phyloP scores from a whole-genome alignment of 2,329 filamentous ascomycete species.

The Epichloe baconii region DNA sequence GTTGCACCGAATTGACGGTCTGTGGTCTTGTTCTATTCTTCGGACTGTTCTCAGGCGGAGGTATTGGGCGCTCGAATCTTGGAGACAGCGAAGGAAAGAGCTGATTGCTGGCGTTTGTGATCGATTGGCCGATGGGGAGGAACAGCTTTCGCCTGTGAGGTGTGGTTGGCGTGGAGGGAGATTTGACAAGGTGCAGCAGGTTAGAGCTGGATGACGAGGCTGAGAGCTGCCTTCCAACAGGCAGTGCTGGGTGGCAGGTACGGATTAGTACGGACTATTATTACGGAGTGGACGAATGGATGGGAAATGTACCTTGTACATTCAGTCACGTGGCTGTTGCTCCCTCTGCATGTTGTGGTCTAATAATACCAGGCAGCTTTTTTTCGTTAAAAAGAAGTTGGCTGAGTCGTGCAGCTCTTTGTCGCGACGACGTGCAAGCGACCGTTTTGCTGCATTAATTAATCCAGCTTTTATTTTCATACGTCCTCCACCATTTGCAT shows the following conservation, averaged over 20 bases:
- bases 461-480: not conserved
- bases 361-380: slow-evolving; percentile 14
- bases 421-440: slow-evolving; percentile 6
- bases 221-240: slow-evolving; percentile 33
- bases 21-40: not conserved
- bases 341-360: slow-evolving; percentile 9
- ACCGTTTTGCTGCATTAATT: not conserved
- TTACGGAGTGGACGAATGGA: no score
- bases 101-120: not conserved
- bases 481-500: not conserved
- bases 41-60: not conserved
- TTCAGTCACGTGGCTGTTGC: slow-evolving; percentile 6
- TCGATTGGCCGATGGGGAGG: not conserved
- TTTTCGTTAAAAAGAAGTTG: slow-evolving; percentile 10
- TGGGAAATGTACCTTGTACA: not conserved
- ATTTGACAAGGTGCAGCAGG: not conserved
- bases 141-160: not conserved
- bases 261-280: not conserved
- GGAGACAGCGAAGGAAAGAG: not conserved
- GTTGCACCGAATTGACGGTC: slow-evolving; percentile 1
- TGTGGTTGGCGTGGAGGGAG: slow-evolving; percentile 9
- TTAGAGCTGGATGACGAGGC: slow-evolving; percentile 40
- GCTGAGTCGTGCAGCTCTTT: not conserved
- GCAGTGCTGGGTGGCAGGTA: not conserved
- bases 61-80: not conserved